Evolutionary conservation across 805 yeast species (phyloP), one percentile per base, ranked within the genome.

Genomic region (Saccharomyces mikatae): DNA sequence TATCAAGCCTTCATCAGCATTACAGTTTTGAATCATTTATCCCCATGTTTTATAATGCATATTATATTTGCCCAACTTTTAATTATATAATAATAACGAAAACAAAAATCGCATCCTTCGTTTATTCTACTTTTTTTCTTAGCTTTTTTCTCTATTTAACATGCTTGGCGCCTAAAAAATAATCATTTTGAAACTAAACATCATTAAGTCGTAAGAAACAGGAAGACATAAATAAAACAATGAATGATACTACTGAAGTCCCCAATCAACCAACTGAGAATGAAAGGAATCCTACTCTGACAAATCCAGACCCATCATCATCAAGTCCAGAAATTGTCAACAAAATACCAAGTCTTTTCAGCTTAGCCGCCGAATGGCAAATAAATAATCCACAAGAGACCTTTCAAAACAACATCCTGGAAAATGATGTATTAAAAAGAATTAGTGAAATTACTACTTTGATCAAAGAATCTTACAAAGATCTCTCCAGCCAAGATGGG

Each of bases 281-380:
- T 24, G 22, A 36, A 9, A 10, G 17, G 44, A 22, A 4, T 36
- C 6, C 21, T 17, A 3, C 22, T 17, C 17, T 17, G 24, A 3
- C 11, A 36, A 36, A 17, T 2, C 2, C 24, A 2, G 11, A 17
- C 44, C 17, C 24, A n/a, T 21, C 21, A 6, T 21, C 21, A 36
- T 9, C 6, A 5, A 17, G 10, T 13, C 44, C 44, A 11, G 22
- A 3, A 2, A 10, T 36, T 1, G 17, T 3, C 22, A 36, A 36
- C 44, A 36, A 36, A 17, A 17, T 36, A 8, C 44, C 44, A 36
- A 36, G 44, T 17, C 44, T 36, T 36, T 36, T 36, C 14, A 46
- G 55, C 10, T 54, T 62, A 60, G 66, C 63, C 60, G 63, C 62
- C 54, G 54, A 61, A 52, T 65, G 67, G 65, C 64, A 62, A 56